Base-by-base conservation (phyloP, 768 basidiomycete species). In the Harrya chromipes region DNA sequence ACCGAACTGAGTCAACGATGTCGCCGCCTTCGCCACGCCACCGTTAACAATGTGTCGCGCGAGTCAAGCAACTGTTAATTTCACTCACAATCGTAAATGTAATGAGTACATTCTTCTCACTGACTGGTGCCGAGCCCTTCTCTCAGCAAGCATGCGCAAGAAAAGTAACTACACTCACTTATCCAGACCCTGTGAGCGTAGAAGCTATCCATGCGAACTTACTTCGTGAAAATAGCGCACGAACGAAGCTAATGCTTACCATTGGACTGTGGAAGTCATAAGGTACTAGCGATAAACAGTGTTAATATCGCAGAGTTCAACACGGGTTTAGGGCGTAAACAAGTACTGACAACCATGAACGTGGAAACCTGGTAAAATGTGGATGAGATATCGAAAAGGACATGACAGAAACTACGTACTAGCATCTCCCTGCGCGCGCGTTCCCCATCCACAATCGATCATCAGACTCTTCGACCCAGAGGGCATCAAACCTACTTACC, bases 151-250 rank as follows among this genome's bases (percentile, higher is more conserved):
- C 26, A 26, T 21, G 7, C n/a, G 1, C 1, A 14, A 6, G 29
- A 14, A 3, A 29, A 4, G 9, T 6, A 1, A 8, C 7, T 5
- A 3, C 9, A 38, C 50, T 39, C 21, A 57, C 56, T 53, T 39
- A 56, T 56, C 54, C 54, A 56, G 6, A 57, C 11, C 26, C 54
- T 31, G 6, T 56, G 55, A 6, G 49, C 42, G 17, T 52, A 57
- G 20, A 57, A 57, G 12, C 55, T 57, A 9, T 14, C 19, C 19
- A 19, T 17, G 13, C 35, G 11, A 48, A n/a, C 0, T 13, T 16
- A 33, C 2, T 3, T 33, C 33, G 16, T 33, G 16, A 36, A 31
- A 38, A 43, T 12, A 13, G 4, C 17, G 1, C 11, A 6, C 8
- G 6, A 20, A 33, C 19, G 9, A 16, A 16, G 4, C 23, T 2